Evolutionary conservation across 768 basidiomycete genomes (phyloP).

Genomic region (Trametes elegans): DNA sequence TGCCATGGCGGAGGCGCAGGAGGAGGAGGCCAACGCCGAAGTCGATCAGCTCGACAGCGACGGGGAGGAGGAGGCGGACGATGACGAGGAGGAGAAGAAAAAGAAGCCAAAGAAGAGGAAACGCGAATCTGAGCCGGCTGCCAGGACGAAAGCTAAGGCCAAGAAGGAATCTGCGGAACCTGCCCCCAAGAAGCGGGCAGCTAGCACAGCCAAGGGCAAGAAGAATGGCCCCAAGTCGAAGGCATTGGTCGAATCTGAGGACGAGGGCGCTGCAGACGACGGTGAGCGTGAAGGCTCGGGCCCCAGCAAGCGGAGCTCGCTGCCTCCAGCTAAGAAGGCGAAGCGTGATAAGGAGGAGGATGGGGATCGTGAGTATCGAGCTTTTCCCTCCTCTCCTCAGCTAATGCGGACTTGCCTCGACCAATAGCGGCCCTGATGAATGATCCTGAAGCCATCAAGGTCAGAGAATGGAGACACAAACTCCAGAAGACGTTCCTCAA

Average conservation of each 20-base stretch:
- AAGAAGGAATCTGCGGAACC: constrained; percentile 44
- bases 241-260: constrained; percentile 66
- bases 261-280: constrained; percentile 36
- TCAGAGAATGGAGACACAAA: constrained; percentile 90
- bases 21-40: constrained; percentile 54
- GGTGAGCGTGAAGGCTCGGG: constrained; percentile 41
- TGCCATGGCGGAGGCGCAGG: constrained; percentile 33
- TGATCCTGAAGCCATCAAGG: constrained; percentile 67
- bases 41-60: constrained; percentile 65
- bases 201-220: constrained; percentile 39
- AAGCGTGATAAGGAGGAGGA: constrained; percentile 63
- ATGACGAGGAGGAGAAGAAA: constrained; percentile 44
- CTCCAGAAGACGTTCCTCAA: constrained; percentile 86
- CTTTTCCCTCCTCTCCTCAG: not conserved
- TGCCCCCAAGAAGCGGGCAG: constrained; percentile 35
- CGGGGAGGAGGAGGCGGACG: constrained; percentile 50
- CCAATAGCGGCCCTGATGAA: constrained; percentile 41
- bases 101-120: constrained; percentile 59
- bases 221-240: constrained; percentile 63
- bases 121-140: constrained; percentile 52
- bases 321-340: constrained; percentile 64
- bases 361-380: constrained; percentile 50
- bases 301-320: constrained; percentile 51
- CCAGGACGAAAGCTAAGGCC: constrained; percentile 42
- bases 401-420: not conserved